These are phyloP conservation scores for Striga hermonthica DNA, from an alignment of 305 asterid genomes.

Conservation along the genomic window DNA sequence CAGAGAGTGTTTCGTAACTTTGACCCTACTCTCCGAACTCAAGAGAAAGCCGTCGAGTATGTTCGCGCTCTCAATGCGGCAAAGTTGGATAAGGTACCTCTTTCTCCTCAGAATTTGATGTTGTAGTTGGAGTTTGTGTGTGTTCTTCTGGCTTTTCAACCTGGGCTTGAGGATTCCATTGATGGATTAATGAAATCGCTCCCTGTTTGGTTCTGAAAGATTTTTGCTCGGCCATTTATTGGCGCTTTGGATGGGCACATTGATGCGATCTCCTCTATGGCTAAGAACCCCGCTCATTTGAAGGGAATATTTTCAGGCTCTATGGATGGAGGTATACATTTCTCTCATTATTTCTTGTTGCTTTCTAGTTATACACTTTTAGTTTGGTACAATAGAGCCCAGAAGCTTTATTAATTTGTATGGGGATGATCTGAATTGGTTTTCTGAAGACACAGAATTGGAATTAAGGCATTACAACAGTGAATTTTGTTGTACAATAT, in stretches of 20 bases:
- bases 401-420: neutral
- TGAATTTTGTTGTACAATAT: neutral
- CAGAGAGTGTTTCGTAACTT: constrained; percentile 85
- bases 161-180: constrained; percentile 15
- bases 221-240: constrained; percentile 84
- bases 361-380: neutral
- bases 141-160: neutral
- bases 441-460: neutral
- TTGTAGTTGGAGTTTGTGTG: constrained; percentile 2
- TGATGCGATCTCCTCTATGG: constrained; percentile 85
- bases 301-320: constrained; percentile 88
- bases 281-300: constrained; percentile 73
- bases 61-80: constrained; percentile 94
- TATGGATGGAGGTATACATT: constrained; percentile 77
- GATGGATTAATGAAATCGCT: constrained; percentile 7
- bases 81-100: constrained; percentile 74
- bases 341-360: constrained; percentile 3
- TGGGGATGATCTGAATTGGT: constrained; percentile 6
- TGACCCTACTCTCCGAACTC: constrained; percentile 78
- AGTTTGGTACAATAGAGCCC: neutral
- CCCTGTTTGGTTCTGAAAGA: constrained; percentile 32
- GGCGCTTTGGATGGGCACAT: constrained; percentile 97
- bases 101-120: neutral
- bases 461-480: neutral
- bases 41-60: constrained; percentile 85